phyloP scores from a whole-genome alignment of 1,139 yeast species.

The Candida smagusa region DNA sequence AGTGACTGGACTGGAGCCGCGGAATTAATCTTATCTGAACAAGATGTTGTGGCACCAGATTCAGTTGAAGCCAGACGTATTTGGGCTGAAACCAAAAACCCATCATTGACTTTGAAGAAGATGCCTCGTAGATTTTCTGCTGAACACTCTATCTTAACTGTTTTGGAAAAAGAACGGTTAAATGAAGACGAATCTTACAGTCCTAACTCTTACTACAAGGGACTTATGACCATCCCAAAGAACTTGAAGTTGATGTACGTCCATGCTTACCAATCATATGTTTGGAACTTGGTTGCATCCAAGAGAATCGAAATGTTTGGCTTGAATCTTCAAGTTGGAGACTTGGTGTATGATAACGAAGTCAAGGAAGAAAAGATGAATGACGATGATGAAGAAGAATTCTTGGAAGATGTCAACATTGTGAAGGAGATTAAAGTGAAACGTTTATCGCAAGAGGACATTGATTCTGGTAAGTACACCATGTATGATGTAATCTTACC shows the following conservation, averaged over 20 bases:
- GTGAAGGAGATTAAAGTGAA: conserved; percentile 59
- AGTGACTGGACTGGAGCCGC: conserved; percentile 80
- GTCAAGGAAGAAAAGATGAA: conserved; percentile 20
- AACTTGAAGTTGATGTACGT: conserved; percentile 92
- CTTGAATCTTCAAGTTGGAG: conserved; percentile 71
- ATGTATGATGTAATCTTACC: conserved; percentile 89
- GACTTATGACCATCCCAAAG: conserved; percentile 90
- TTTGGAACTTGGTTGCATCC: conserved; percentile 89
- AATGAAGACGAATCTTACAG: conserved; percentile 46
- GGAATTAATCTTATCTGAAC: conserved; percentile 77
- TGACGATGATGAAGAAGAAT: conserved; percentile 47
- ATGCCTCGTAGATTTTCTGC: conserved; percentile 92
- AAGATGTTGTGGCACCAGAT: conserved; percentile 77
- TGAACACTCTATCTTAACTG: conserved; percentile 67
- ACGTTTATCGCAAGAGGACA: conserved; percentile 70
- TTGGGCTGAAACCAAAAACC: conserved; percentile 76
- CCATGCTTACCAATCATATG: conserved; percentile 94
- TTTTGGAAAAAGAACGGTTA: conserved; percentile 46
- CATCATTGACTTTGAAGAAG: conserved; percentile 56
- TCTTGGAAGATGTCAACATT: conserved; percentile 62
- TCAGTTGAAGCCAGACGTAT: conserved; percentile 76
- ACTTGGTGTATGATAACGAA: conserved; percentile 47
- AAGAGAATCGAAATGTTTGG: conserved; percentile 75
- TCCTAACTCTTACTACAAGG: conserved; percentile 60
- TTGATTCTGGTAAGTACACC: conserved; percentile 54